Evolutionary conservation across 2,329 filamentous ascomycete species (phyloP).

Genomic region (Colletotrichum tabaci): DNA sequence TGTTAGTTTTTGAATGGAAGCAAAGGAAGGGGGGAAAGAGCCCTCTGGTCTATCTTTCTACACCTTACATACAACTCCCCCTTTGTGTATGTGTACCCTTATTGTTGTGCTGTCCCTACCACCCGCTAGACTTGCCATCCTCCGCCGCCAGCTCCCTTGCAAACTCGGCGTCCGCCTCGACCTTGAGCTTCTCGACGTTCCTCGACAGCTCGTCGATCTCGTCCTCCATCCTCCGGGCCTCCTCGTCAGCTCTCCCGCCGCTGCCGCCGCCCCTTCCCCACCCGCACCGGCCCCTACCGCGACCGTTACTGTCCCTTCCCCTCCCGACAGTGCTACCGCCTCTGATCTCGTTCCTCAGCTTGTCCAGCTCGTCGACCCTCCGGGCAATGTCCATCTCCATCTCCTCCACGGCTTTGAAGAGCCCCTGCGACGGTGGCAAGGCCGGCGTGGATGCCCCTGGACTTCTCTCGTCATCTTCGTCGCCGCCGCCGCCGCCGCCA

Average conservation of each 20-base stretch:
- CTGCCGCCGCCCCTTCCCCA: conserved; percentile 9
- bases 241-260: conserved; percentile 9
- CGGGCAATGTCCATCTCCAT: conserved; percentile 21
- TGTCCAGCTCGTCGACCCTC: conserved; percentile 41
- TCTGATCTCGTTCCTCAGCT: conserved; percentile 12
- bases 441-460: neutral
- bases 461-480: neutral
- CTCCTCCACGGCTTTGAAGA: conserved; percentile 24
- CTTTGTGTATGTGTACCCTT: neutral
- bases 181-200: conserved; percentile 55
- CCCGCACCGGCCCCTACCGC: conserved; percentile 40
- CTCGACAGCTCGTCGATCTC: conserved; percentile 57
- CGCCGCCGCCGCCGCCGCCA: no score
- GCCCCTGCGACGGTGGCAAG: conserved; percentile 28
- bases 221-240: conserved; percentile 49
- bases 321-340: conserved; percentile 8
- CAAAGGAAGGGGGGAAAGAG: neutral
- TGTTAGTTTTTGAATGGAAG: conserved; percentile 11
- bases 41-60: neutral
- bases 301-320: conserved; percentile 35
- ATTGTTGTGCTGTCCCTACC: neutral
- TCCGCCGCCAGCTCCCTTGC: conserved; percentile 58
- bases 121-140: conserved; percentile 30
- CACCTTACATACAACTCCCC: neutral
- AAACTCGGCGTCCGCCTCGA: conserved; percentile 64